Evolutionary conservation across 225 moss, liverwort and hornwort species (phyloP).

Genomic region (Physcomitrellopsis africana): DNA sequence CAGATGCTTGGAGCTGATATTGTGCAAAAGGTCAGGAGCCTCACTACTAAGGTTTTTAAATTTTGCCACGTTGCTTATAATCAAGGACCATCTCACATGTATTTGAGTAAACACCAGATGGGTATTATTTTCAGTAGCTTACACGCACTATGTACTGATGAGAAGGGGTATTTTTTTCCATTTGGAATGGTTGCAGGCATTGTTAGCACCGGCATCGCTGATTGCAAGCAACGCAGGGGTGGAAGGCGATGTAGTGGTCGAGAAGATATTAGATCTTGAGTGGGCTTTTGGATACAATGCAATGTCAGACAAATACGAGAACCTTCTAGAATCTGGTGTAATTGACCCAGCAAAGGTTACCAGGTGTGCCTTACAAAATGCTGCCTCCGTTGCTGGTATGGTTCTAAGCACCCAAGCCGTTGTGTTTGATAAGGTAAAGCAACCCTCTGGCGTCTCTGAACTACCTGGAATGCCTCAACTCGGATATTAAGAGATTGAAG

Average conservation of each 20-base stretch:
- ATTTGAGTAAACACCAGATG: background rate
- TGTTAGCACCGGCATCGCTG: slow-evolving; percentile 68
- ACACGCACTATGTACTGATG: background rate
- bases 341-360: slow-evolving; percentile 90
- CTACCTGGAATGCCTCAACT: slow-evolving; percentile 64
- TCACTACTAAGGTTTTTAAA: background rate
- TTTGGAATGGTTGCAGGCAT: slow-evolving; percentile 54
- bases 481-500: slow-evolving; percentile 32
- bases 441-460: slow-evolving; percentile 49
- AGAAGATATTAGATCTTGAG: slow-evolving; percentile 72
- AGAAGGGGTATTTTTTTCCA: background rate
- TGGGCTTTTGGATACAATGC: slow-evolving; percentile 88
- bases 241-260: slow-evolving; percentile 81
- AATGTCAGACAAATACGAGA: slow-evolving; percentile 76
- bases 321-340: slow-evolving; percentile 75
- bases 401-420: slow-evolving; percentile 89
- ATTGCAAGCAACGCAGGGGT: slow-evolving; percentile 82
- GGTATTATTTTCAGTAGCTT: background rate
- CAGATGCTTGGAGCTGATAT: slow-evolving; percentile 83
- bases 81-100: no score
- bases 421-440: slow-evolving; percentile 73
- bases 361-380: slow-evolving; percentile 82
- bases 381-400: slow-evolving; percentile 86
- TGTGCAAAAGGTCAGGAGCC: slow-evolving; percentile 58
- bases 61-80: background rate